Evolutionary conservation across 805 yeast genomes (phyloP).

Genomic region (Kuraishia borneana): DNA sequence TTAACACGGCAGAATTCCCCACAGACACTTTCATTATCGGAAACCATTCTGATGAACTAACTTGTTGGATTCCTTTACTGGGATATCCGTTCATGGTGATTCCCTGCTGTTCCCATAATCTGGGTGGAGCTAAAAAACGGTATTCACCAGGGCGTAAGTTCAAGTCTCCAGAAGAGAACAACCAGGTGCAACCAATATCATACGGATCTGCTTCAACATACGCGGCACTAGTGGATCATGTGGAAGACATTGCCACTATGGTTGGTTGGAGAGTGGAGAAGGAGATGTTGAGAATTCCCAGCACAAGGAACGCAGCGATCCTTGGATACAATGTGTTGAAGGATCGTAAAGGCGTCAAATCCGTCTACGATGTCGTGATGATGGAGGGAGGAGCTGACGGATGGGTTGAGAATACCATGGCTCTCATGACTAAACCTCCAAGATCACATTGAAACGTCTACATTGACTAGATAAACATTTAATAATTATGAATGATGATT

Average conservation of each 20-base stretch:
- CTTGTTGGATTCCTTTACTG: conserved; percentile 89
- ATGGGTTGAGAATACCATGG: conserved; percentile 77
- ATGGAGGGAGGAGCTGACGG: conserved; percentile 86
- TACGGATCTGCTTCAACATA: conserved; percentile 50
- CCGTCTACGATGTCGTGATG: conserved; percentile 48
- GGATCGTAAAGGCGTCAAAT: conserved; percentile 21
- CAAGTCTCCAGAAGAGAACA: conserved; percentile 3
- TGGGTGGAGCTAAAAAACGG: conserved; percentile 66
- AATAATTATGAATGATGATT: background rate
- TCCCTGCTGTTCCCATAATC: conserved; percentile 89
- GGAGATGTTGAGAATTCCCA: conserved; percentile 87
- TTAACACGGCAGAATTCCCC: conserved; percentile 58
- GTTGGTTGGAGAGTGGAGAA: conserved; percentile 81
- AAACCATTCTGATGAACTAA: conserved; percentile 89
- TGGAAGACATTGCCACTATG: conserved; percentile 49
- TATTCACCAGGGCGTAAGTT: conserved; percentile 23
- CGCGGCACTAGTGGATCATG: conserved; percentile 80
- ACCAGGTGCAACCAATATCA: conserved; percentile 9
- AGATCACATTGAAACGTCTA: conserved; percentile 52
- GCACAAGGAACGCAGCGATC: conserved; percentile 87
- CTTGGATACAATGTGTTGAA: conserved; percentile 42
- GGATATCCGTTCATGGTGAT: conserved; percentile 84
- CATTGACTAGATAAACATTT: no score
- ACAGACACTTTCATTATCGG: conserved; percentile 76
- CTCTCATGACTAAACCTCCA: conserved; percentile 58